Evolutionary conservation across 2,329 filamentous ascomycete genomes (phyloP).

Genomic region (Didymella segeticola): DNA sequence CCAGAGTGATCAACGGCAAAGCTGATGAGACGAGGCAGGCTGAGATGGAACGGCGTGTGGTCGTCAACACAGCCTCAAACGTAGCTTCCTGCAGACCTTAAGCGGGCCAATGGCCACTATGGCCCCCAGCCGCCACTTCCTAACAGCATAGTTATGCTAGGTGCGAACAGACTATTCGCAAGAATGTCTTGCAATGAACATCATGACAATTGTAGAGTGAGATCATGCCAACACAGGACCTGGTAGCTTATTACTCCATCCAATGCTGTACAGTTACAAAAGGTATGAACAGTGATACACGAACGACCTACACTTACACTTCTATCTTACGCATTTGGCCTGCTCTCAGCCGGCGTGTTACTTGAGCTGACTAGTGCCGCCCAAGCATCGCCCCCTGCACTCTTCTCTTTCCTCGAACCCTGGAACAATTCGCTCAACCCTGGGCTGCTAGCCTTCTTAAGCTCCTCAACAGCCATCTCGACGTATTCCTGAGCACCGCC

Average conservation of each 20-base stretch:
- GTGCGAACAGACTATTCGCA: too few species aligned
- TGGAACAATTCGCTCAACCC: slow-evolving; percentile 9
- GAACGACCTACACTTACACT: slow-evolving; percentile 1
- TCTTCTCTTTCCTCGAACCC: not conserved
- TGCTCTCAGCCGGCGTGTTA: slow-evolving; percentile 11
- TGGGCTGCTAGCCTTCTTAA: slow-evolving; percentile 8
- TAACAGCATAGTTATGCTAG: too few species aligned
- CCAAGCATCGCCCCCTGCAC: slow-evolving; percentile 23
- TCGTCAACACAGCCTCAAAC: too few species aligned
- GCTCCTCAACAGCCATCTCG: slow-evolving; percentile 20
- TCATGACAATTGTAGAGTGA: too few species aligned
- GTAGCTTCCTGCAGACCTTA: too few species aligned
- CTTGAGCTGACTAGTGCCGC: slow-evolving; percentile 24
- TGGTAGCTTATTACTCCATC: not conserved
- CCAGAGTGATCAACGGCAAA: too few species aligned
- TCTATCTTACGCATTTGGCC: slow-evolving; percentile 2
- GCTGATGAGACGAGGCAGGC: too few species aligned
- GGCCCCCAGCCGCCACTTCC: too few species aligned
- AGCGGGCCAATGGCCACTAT: too few species aligned
- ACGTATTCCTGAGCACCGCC: slow-evolving; percentile 28
- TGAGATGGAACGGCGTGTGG: too few species aligned
- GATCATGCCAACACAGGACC: too few species aligned
- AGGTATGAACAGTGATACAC: slow-evolving; percentile 16
- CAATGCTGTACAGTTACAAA: slow-evolving; percentile 15
- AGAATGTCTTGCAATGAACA: too few species aligned